Base-by-base conservation (phyloP, 2,329 filamentous ascomycete genomes). In the Pestalotiopsis sp. region DNA sequence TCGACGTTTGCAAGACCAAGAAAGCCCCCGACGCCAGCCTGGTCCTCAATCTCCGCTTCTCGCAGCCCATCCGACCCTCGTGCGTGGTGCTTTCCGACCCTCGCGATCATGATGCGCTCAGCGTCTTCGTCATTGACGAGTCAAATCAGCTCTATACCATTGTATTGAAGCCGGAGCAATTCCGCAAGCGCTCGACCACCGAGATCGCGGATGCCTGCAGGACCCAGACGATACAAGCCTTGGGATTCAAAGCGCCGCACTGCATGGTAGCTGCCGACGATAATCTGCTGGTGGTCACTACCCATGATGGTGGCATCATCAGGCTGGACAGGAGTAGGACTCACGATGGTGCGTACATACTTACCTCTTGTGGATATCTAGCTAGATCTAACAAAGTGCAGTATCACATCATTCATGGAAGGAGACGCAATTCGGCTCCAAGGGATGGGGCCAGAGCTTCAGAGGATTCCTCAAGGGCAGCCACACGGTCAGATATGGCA, bases 51-150 rank as follows among this genome's bases (percentile, higher is more conserved):
- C 88, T 99, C 69, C 87, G 89, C 74, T 97, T 99, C 74, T 85
- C 90, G 20, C 87, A 90, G 68, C 83, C 88, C 5, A 92, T 98
- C 62, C 87, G 92, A 71, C 87, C 91, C 9, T 89, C 90, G 31
- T 96, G 95, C 72, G 87, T 99, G 70, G 92, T 92, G 12, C 88
- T 99, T 70, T 90, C 93, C 41, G 96, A 99, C 77, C 86, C 91
- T 6, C 85, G 90, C 70, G 92, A 93, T 69, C 91, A 81, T 68
- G 82, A 84, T 75, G 80, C 79, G 17, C 85, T 88, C 71, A 87
- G 89, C 70, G 89, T 87, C 73, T 88, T 88, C 25, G 89, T 92
- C 5, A 84, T 90, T 73, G 88, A 91, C 70, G 89, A 90, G 75
- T 91, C 93, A 71, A 90, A 88, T 75, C 91, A 92, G 79, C 93